These are phyloP conservation scores for Plasmodium coatneyi DNA, from an alignment of 169 alveolate genomes.

Conservation along the genomic window DNA sequence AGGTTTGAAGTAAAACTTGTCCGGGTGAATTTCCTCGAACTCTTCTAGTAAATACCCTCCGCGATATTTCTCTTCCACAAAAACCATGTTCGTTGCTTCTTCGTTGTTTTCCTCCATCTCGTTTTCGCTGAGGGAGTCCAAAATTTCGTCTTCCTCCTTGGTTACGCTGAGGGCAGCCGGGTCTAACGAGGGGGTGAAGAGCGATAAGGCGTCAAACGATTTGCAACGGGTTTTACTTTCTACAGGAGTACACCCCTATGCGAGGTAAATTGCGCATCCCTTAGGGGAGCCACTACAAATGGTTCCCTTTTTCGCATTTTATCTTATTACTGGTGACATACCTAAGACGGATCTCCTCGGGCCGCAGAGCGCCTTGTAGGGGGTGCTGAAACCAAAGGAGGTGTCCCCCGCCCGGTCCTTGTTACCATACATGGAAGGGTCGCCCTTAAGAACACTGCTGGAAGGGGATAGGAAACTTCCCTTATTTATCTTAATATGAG, in stretches of 20 bases:
- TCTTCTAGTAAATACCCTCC: conserved; percentile 68
- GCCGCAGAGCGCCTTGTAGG: conserved; percentile 45
- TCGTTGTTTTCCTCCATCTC: conserved; percentile 54
- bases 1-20: conserved; percentile 45
- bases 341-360: conserved; percentile 11
- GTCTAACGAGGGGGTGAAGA: neutral
- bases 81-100: conserved; percentile 59
- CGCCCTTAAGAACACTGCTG: neutral
- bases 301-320: neutral
- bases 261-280: neutral
- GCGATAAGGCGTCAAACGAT: neutral
- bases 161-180: neutral
- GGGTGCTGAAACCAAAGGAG: conserved; percentile 34
- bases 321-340: neutral
- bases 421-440: neutral
- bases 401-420: neutral
- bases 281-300: neutral
- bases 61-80: conserved; percentile 59
- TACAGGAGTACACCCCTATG: neutral
- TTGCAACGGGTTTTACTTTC: neutral
- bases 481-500: conserved; percentile 13
- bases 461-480: conserved; percentile 1
- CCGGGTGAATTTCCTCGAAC: conserved; percentile 61
- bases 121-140: conserved; percentile 59
- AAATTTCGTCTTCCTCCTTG: conserved; percentile 46